Conservation (phyloP, 2,329 filamentous ascomycete species). For the Alternaria sp. region DNA sequence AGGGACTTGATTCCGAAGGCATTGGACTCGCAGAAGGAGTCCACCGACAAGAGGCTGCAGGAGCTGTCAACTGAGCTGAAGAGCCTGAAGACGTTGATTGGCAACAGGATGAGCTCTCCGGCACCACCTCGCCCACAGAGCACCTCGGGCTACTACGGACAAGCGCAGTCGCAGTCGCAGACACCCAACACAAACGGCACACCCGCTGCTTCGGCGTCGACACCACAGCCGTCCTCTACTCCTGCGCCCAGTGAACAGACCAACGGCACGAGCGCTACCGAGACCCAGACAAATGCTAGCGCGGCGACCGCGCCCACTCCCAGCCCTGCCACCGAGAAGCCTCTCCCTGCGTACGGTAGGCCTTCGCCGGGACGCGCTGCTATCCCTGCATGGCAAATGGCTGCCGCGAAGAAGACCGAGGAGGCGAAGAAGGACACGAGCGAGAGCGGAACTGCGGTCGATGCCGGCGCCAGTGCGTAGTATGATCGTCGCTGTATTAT, state of each 20-base stretch:
- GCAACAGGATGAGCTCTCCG: slow-evolving; percentile 61
- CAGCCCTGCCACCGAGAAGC: slow-evolving; percentile 37
- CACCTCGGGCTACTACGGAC: slow-evolving; percentile 35
- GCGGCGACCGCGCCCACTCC: slow-evolving; percentile 19
- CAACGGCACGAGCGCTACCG: slow-evolving; percentile 18
- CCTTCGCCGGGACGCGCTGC: slow-evolving; percentile 48
- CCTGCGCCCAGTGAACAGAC: slow-evolving; percentile 31
- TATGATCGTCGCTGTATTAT: background rate
- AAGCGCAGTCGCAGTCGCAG: slow-evolving; percentile 21
- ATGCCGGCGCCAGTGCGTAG: slow-evolving; percentile 40
- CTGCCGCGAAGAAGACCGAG: slow-evolving; percentile 56
- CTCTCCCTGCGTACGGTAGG: slow-evolving; percentile 42
- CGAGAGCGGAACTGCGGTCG: slow-evolving; percentile 46
- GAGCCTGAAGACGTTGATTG: slow-evolving; percentile 88
- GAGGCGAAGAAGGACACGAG: slow-evolving; percentile 53
- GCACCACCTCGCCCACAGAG: slow-evolving; percentile 32
- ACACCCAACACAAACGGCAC: slow-evolving; percentile 38
- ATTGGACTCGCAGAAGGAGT: slow-evolving; percentile 84
- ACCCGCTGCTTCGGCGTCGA: slow-evolving; percentile 25
- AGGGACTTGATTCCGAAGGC: slow-evolving; percentile 88
- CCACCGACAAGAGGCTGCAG: slow-evolving; percentile 78
- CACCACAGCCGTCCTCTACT: slow-evolving; percentile 19
- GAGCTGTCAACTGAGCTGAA: slow-evolving; percentile 88
- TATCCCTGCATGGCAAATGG: slow-evolving; percentile 63
- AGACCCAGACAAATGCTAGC: slow-evolving; percentile 31